These are phyloP conservation scores for Funneliformis geosporum DNA, from an alignment of 192 early-diverging fungal genomes.

Conservation along the genomic window DNA sequence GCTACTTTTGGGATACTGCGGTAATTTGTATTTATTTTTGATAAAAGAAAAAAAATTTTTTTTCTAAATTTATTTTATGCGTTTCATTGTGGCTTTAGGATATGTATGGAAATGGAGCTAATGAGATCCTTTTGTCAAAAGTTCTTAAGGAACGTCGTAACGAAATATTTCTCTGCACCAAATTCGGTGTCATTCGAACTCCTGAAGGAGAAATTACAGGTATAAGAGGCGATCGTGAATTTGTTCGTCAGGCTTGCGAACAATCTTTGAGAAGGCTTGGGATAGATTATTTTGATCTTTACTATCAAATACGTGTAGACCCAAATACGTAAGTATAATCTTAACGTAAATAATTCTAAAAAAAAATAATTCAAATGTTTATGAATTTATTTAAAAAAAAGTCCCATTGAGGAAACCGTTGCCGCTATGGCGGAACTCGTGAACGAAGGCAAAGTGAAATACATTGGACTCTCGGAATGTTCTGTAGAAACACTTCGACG, in stretches of 20 bases:
- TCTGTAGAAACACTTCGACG: too few relatives aligned
- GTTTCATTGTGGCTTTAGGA: too few relatives aligned
- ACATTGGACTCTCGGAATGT: too few relatives aligned
- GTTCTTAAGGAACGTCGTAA: conserved; percentile 51
- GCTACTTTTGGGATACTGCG: conserved; percentile 60
- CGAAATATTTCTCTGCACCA: conserved; percentile 62
- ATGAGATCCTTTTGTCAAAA: conserved; percentile 57
- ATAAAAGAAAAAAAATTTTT: too few relatives aligned
- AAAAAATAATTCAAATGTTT: too few relatives aligned
- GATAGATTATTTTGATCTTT: conserved; percentile 61
- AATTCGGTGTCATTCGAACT: conserved; percentile 54
- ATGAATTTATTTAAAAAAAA: conserved; percentile 33
- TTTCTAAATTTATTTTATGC: too few relatives aligned
- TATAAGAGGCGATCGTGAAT: conserved; percentile 49
- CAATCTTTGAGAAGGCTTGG: conserved; percentile 54
- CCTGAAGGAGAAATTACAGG: conserved; percentile 40
- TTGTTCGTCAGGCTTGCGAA: conserved; percentile 50
- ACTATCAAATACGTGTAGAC: conserved; percentile 66
- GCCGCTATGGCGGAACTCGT: too few relatives aligned
- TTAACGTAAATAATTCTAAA: too few relatives aligned
- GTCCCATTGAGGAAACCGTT: conserved; percentile 65
- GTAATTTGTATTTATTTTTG: neutral
- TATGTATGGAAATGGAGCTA: conserved; percentile 57
- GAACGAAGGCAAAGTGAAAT: too few relatives aligned
- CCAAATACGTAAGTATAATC: conserved; percentile 42